phyloP scores from a whole-genome alignment of 2,329 filamentous ascomycete genomes.

The Tothia fuscella region DNA sequence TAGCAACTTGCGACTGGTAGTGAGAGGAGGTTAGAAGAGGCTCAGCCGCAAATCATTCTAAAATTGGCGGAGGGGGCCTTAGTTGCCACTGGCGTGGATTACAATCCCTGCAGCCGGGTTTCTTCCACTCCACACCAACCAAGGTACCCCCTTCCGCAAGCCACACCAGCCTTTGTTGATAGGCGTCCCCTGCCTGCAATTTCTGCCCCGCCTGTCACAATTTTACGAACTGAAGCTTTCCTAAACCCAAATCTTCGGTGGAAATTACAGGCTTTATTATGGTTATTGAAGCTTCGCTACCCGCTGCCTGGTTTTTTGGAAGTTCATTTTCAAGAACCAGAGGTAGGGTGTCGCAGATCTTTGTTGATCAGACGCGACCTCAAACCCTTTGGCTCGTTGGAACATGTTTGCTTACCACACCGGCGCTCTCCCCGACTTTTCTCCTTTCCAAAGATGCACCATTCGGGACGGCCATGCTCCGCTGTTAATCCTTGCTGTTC shows the following conservation, averaged over 20 bases:
- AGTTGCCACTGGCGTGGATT: slow-evolving; percentile 1
- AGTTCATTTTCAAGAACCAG: too few relatives aligned
- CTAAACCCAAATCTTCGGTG: background rate
- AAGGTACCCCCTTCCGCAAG: background rate
- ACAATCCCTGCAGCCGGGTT: background rate
- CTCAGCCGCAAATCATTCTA: slow-evolving; percentile 6
- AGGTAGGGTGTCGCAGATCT: too few relatives aligned
- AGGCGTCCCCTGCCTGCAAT: background rate
- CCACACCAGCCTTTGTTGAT: background rate
- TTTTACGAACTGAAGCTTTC: background rate
- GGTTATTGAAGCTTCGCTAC: too few relatives aligned
- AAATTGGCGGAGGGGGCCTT: background rate
- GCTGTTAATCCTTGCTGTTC: too few relatives aligned
- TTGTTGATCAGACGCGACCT: too few relatives aligned
- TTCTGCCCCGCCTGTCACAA: background rate
- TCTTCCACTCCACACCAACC: background rate
- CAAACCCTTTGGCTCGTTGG: too few relatives aligned
- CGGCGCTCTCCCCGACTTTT: too few relatives aligned
- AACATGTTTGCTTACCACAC: too few relatives aligned
- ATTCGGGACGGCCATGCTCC: too few relatives aligned
- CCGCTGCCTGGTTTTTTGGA: too few relatives aligned
- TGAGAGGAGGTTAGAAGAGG: background rate
- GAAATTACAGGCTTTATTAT: slow-evolving; percentile 1
- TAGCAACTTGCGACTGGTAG: slow-evolving; percentile 1
- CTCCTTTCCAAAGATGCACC: too few relatives aligned